Base-by-base conservation (phyloP, 495 filamentous ascomycete genomes). In the Penicillium diatomitis region DNA sequence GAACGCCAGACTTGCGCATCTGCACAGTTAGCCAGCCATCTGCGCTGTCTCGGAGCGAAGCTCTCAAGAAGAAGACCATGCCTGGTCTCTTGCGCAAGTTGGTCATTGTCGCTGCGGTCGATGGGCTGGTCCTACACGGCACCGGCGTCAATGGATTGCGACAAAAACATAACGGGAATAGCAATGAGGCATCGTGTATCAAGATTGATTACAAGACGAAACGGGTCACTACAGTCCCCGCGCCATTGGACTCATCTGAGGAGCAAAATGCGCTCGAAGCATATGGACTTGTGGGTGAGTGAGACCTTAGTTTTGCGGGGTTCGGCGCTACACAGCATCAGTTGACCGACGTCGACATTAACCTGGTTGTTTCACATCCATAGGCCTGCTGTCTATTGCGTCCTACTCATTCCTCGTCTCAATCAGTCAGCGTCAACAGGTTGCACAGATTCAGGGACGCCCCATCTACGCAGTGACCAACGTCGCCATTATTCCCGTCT, bases 51-150 rank as follows among this genome's bases (percentile, higher is more conserved):
- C 20, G 8, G 32, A 49, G 49, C 49, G 44, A 92, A 20, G 20
- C 20, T 20, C 20, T 20, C 20, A 20, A 20, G 2, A 20, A 20
- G 20, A 20, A 0, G 20, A 20, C 20, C 20, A 42, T 92, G 86
- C 82, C 88, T 52, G 74, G 78, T 57, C 66, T 94, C 47, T 79
- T 83, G 54, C 83, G 87, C 52, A 95, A 90, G 62, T 64, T 95
- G 41, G 58, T 88, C 44, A 77, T 95, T 52, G 83, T 85, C 67
- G 90, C 90, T 41, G 82, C 88, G 8, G 79, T 85, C 41, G 91
- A 97, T 58, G 92, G 92, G 32, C 75, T 97, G 27, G 73, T 95
- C 51, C 73, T 97, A 33, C 85, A 92, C 54, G 87, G 87, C 66
- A 69, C 63, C 60, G 76, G 66, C 44, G 47, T 49, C 49, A 65